Evolutionary conservation across 2,329 filamentous ascomycete species (phyloP), one percentile per base, ranked within the genome.

Genomic region (Cladophialophora psammophila): DNA sequence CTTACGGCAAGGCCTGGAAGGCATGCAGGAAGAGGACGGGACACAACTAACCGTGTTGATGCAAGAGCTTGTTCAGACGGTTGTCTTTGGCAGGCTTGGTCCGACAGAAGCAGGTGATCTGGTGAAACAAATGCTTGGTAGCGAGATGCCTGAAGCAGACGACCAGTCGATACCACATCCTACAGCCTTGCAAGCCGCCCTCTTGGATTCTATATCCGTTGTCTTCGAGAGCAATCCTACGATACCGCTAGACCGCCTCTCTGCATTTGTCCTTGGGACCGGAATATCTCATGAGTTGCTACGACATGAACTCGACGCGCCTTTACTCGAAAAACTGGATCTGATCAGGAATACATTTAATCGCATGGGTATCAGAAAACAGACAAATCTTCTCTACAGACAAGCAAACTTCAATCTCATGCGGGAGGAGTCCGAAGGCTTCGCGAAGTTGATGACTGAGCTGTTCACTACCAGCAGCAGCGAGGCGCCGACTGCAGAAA

Each of bases 321-420:
- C 88, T 18, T 80, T 96, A 8, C 82, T 98, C 10, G 87, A 91
- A 74, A 86, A 90, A 34, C 81, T 97, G 13, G 91, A 91, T 9
- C 83, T 99, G 52, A 92, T 97, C 57, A 88, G 93, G 58, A 88
- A 90, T n/a, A 94, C 90, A 5, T 99, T 98, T 77, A 84, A 87
- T 65, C 90, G 90, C 72, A 88, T 95, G 76, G 90, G 91, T 15
- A 93, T 97, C 71, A 90, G 94, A 63, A 93, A 96, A 75, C 91
- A 94, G 57, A 99, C 95, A 7, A 96, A 97, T 74, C 84, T 95
- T 4, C 86, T 99, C 0, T 99, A 99, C 78, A 90, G 94, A 67
- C 95, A 98, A 79, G 93, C 94, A 13, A 98, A 97, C 78, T 98
- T 97, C 83, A 99, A 99, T 75, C 82, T 99, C 7, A 83, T 99